Evolutionary conservation across 2,329 filamentous ascomycete species (phyloP), one percentile per base, ranked within the genome.

Genomic region (Monosporascus sp.): DNA sequence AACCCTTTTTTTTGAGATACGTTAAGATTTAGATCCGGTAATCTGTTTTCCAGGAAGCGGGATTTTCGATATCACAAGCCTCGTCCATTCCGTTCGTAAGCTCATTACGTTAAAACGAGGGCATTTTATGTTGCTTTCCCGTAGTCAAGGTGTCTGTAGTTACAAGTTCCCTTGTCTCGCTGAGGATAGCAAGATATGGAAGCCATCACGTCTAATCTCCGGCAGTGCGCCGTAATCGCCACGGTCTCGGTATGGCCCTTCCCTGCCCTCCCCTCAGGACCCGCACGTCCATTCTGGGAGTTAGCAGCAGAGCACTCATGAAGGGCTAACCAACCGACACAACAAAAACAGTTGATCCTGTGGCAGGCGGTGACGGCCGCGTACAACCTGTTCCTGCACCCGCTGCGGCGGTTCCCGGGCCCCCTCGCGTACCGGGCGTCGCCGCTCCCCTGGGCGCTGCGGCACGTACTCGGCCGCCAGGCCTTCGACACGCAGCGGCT

Each of bases 311-410:
- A 31, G 5, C 28, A 31, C 28, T 5, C 28, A 31, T 5, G 28
- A 31, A 14, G 9, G 8, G 9, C 28, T 45, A 48, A 38, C 22
- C 28, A 45, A 9, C 18, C 28, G 45, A 9, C 7, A 41, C 52
- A 51, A 35, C 50, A 5, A 18, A 26, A 38, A 51, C 48, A 67
- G 65, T 47, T 58, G 35, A 5, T 61, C 18, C 28, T 54, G 43
- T 64, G 61, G 57, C 54, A 60, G 54, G 43, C 53, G 24, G 41
- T 53, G 31, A 56, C 48, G 22, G 35, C 61, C 15, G 54, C 65
- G 48, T 66, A 66, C 49, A 67, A 66, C 45, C 48, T 67, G 38
- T 65, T 59, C 53, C 63, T 66, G 46, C 65, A 67, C 52, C 64
- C 64, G 18, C 59, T 67, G 15, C 55, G 60, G 24, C 52, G 57